Evolutionary conservation across 306 rosid genomes (phyloP).

Genomic region (Gillenia trifoliata): DNA sequence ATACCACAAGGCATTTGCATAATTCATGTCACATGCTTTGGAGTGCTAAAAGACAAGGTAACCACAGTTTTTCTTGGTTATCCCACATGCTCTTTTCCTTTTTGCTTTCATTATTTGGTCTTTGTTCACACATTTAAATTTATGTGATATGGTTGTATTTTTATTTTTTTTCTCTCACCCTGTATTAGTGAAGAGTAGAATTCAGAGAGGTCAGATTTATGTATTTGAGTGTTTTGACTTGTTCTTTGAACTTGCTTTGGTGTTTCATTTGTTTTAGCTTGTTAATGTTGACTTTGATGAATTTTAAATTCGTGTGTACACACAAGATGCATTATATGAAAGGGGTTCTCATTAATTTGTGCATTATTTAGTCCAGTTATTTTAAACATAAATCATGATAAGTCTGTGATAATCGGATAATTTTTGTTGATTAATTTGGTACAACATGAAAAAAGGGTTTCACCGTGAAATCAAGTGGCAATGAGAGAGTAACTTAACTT

Average conservation of each 20-base stretch:
- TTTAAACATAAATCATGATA: too few relatives aligned
- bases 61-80: conserved; percentile 50
- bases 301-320: too few relatives aligned
- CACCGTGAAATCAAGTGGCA: not conserved
- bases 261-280: not conserved
- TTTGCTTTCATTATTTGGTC: conserved; percentile 23
- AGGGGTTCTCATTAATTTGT: not conserved
- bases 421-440: too few relatives aligned
- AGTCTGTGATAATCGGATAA: too few relatives aligned
- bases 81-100: conserved; percentile 25
- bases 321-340: too few relatives aligned
- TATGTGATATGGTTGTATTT: not conserved
- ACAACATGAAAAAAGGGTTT: too few relatives aligned
- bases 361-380: not conserved
- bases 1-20: conserved; percentile 18
- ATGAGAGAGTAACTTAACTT: too few relatives aligned
- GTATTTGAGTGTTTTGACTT: not conserved
- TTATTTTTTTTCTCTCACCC: not conserved
- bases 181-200: not conserved
- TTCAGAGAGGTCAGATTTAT: not conserved
- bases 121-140: not conserved
- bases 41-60: conserved; percentile 49
- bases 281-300: not conserved
- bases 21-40: conserved; percentile 54
- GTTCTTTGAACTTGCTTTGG: not conserved